A percentile compares a stretch with the other conserved stretches of the same genome.
Conservation (phyloP, 768 basidiomycete genomes). For the Lactarius deliciosus region DNA sequence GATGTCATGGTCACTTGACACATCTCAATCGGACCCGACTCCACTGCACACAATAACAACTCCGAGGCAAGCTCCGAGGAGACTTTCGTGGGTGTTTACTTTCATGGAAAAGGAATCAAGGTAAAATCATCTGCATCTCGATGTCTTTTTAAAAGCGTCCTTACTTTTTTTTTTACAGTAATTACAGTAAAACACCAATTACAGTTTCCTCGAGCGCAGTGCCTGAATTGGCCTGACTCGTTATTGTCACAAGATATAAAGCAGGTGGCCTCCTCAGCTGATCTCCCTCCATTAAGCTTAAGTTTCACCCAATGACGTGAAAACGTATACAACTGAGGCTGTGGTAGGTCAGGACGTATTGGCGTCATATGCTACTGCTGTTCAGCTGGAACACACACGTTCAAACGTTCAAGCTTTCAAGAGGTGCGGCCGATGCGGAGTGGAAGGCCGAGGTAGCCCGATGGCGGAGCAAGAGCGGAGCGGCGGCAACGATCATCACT, state of each 20-base stretch:
- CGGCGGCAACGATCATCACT: not conserved
- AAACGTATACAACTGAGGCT: not conserved
- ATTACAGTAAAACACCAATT: no score
- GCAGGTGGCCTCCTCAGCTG: not conserved
- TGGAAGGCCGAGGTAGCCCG: constrained; percentile 2
- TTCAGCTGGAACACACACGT: not conserved
- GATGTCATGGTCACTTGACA: not conserved
- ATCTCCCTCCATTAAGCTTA: not conserved
- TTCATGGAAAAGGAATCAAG: no score
- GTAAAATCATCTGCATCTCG: no score
- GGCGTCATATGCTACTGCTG: not conserved
- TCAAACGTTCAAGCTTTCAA: not conserved
- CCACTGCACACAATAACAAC: no score
- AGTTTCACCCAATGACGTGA: not conserved
- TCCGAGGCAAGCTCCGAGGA: no score
- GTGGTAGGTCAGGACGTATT: not conserved
- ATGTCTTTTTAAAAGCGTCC: no score
- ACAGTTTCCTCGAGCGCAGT: no score
- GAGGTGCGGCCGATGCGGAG: not conserved
- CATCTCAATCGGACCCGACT: not conserved
- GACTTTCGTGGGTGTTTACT: no score
- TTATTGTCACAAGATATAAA: not conserved
- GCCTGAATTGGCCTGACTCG: no score
- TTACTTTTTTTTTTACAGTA: no score
- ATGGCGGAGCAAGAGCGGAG: constrained; percentile 13